Base-by-base conservation (phyloP, 495 filamentous ascomycete genomes). In the Parathielavia hyrcaniae region DNA sequence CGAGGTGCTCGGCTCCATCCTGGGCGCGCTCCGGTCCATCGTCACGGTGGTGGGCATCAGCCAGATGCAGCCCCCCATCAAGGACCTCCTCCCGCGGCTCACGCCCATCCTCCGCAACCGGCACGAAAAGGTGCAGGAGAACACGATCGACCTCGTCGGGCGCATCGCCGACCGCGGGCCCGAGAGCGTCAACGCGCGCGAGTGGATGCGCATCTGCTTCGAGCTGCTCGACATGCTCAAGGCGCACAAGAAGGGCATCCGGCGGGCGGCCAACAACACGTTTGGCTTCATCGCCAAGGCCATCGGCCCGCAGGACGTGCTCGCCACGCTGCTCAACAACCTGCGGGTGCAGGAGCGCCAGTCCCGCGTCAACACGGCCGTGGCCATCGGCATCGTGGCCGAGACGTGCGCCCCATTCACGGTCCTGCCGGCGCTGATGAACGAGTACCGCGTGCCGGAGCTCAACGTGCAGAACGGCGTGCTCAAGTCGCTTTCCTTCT, bases 181-280 rank as follows among this genome's bases (percentile, higher is more conserved):
- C 10, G 92, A 97, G 68, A 89, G 84, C 52, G 95, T 99, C 66
- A 95, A 95, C 67, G 91, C 95, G 16, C 84, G 93, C 67, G 95
- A 99, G 71, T 97, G 95, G 95, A 97, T 99, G 95, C 83, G 95
- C 64, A 99, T 99, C 70, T 97, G 95, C 75, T 99, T 97, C 71
- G 95, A 99, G 77, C 79, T 99, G 48, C 82, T 97, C 39, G 95
- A 99, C 75, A 97, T 99, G 93, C 83, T 99, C 60, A 99, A 99
- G 74, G 95, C 95, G 2, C 93, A 98, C 75, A 98, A 98, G 75
- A 97, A 97, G 79, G 92, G 95, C 55, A 99, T 99, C 65, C 89
- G 95, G 58, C 86, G 95, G 72, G 95, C 95, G 13, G 95, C 95
- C 57, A 99, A 99, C 82, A 99, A 99, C 78, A 99, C 95, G 2